phyloP scores from a whole-genome alignment of 306 rosid species.

The Quillaja saponaria region DNA sequence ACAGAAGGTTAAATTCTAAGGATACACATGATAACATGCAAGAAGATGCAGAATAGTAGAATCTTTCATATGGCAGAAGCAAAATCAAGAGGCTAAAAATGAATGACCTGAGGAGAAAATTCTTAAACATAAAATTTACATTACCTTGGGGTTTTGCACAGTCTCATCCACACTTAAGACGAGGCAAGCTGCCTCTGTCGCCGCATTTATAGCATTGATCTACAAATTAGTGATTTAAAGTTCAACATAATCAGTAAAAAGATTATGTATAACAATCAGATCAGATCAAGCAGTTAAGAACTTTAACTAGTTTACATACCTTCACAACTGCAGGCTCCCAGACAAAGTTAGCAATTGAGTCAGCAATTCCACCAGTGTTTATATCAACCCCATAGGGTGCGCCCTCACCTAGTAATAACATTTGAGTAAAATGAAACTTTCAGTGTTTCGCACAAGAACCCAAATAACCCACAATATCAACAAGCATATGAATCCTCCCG shows the following conservation, averaged over 20 bases:
- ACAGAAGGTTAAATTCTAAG: too few relatives aligned
- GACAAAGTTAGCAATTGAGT: slow-evolving; percentile 89
- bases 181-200: slow-evolving; percentile 98
- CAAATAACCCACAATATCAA: background rate
- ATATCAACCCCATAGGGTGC: slow-evolving; percentile 93
- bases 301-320: slow-evolving; percentile 37
- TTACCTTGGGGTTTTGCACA: slow-evolving; percentile 92
- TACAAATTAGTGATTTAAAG: slow-evolving; percentile 38
- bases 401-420: slow-evolving; percentile 63
- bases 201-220: slow-evolving; percentile 98
- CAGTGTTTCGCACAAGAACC: slow-evolving; percentile 1
- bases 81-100: background rate
- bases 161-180: slow-evolving; percentile 95
- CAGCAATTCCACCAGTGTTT: slow-evolving; percentile 89
- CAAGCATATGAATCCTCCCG: background rate
- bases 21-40: background rate
- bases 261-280: slow-evolving; percentile 7
- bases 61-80: background rate
- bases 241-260: slow-evolving; percentile 24
- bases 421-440: background rate
- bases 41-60: background rate
- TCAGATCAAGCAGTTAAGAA: background rate
- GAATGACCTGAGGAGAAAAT: background rate
- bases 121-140: too few relatives aligned
- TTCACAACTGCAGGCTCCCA: slow-evolving; percentile 99